These are phyloP conservation scores for Peltaster fructicola DNA, from an alignment of 2,329 filamentous ascomycete genomes.

Conservation along the genomic window DNA sequence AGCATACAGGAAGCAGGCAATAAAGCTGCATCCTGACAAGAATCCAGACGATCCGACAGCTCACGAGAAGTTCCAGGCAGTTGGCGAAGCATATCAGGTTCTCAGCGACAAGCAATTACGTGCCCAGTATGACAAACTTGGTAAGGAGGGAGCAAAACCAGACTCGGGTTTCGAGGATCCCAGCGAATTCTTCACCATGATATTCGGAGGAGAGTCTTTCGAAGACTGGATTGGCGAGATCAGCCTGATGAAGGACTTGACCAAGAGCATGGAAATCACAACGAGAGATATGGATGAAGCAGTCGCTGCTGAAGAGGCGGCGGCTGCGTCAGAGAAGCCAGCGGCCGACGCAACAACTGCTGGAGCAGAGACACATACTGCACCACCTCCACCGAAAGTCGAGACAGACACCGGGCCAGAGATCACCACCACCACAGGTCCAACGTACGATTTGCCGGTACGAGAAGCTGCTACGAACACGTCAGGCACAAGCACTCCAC, in stretches of 20 bases:
- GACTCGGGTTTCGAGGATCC: slow-evolving; percentile 86
- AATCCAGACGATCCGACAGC: slow-evolving; percentile 92
- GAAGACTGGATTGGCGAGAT: slow-evolving; percentile 96
- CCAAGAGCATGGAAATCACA: slow-evolving; percentile 94
- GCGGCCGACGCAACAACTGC: slow-evolving; percentile 1
- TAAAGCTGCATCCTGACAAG: slow-evolving; percentile 91
- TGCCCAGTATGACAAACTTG: slow-evolving; percentile 88
- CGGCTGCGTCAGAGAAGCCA: slow-evolving; percentile 16
- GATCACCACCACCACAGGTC: slow-evolving; percentile 4
- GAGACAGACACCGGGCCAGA: slow-evolving; percentile 5
- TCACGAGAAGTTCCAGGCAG: slow-evolving; percentile 81
- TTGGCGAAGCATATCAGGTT: slow-evolving; percentile 59
- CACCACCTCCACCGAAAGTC: slow-evolving; percentile 1
- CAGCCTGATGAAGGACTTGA: slow-evolving; percentile 94
- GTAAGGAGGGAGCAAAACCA: slow-evolving; percentile 86
- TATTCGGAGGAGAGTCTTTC: slow-evolving; percentile 94
- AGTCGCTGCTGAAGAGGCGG: slow-evolving; percentile 34
- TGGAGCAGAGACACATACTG: slow-evolving; percentile 4
- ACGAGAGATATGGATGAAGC: slow-evolving; percentile 59
- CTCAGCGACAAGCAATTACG: slow-evolving; percentile 75
- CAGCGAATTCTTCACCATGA: slow-evolving; percentile 93
- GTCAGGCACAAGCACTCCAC: slow-evolving; percentile 29
- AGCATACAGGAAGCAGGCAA: slow-evolving; percentile 78
- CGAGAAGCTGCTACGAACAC: slow-evolving; percentile 8
- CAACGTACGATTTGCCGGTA: slow-evolving; percentile 10